Evolutionary conservation across 2,329 filamentous ascomycete species (phyloP).

Genomic region (Cyphellophora attinorum): DNA sequence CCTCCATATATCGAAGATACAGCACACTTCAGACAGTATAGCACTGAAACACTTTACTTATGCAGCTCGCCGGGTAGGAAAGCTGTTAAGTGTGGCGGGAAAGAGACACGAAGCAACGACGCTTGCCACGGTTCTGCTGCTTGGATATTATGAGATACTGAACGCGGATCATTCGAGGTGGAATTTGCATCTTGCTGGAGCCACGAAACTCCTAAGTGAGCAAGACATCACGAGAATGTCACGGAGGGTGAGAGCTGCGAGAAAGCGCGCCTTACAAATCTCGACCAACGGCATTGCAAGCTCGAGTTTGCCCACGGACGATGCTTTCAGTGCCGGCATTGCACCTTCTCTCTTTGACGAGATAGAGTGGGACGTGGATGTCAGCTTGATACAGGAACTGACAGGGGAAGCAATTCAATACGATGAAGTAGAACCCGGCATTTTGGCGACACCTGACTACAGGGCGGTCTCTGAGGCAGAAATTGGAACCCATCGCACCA

Average conservation of each 20-base stretch:
- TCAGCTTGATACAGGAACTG: slow-evolving; percentile 47
- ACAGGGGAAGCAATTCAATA: slow-evolving; percentile 50
- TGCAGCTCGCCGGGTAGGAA: slow-evolving; percentile 67
- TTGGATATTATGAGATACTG: slow-evolving; percentile 92
- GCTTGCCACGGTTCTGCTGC: slow-evolving; percentile 74
- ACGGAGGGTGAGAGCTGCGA: slow-evolving; percentile 57
- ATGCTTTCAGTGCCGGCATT: slow-evolving; percentile 20
- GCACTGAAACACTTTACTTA: slow-evolving; percentile 89
- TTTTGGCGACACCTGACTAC: no score
- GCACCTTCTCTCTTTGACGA: slow-evolving; percentile 33
- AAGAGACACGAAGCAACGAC: slow-evolving; percentile 69
- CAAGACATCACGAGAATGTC: slow-evolving; percentile 70
- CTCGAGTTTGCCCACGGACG: slow-evolving; percentile 9
- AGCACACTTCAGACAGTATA: slow-evolving; percentile 62
- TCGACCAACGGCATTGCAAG: not conserved
- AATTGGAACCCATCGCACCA: slow-evolving; percentile 67
- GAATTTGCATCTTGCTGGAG: slow-evolving; percentile 83
- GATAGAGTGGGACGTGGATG: slow-evolving; percentile 41
- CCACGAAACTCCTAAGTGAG: slow-evolving; percentile 65
- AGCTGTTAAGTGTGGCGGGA: slow-evolving; percentile 59
- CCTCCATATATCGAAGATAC: slow-evolving; percentile 77
- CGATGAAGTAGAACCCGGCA: slow-evolving; percentile 30
- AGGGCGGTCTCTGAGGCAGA: slow-evolving; percentile 50
- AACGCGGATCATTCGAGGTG: slow-evolving; percentile 90
- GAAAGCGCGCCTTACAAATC: slow-evolving; percentile 36